These are phyloP conservation scores for Thuja plicata DNA, from an alignment of 83 land plant species.

Conservation along the genomic window DNA sequence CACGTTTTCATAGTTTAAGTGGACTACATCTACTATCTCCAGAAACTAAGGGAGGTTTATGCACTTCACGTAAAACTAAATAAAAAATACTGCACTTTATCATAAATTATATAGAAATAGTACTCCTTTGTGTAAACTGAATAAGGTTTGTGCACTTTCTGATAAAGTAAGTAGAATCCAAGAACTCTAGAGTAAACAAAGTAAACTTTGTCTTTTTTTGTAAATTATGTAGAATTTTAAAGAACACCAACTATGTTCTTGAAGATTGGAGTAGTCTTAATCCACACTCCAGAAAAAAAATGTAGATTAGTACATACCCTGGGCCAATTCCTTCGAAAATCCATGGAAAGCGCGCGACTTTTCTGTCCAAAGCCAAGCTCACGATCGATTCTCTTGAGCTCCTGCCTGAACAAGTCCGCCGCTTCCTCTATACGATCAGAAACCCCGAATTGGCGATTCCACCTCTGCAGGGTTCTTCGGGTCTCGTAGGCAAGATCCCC, in stretches of 20 bases:
- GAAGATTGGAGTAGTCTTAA: background rate
- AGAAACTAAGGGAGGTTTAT: too few relatives aligned
- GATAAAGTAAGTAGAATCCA: too few relatives aligned
- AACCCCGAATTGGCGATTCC: constrained; percentile 62
- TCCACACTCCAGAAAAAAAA: background rate
- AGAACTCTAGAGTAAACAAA: background rate
- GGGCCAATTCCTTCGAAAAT: constrained; percentile 81
- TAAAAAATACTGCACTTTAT: too few relatives aligned
- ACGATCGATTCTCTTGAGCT: constrained; percentile 67
- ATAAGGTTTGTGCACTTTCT: too few relatives aligned
- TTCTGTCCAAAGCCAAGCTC: constrained; percentile 57
- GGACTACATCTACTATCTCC: too few relatives aligned
- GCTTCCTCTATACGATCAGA: constrained; percentile 46
- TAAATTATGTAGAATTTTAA: background rate
- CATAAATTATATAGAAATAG: too few relatives aligned
- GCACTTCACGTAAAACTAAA: too few relatives aligned
- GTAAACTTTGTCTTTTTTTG: background rate
- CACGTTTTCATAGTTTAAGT: too few relatives aligned
- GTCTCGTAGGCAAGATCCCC: constrained; percentile 72
- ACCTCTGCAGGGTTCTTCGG: constrained; percentile 58
- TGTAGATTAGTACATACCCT: constrained; percentile 50
- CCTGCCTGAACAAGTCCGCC: constrained; percentile 37
- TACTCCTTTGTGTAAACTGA: too few relatives aligned
- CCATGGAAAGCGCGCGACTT: constrained; percentile 60
- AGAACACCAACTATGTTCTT: background rate